Conservation (phyloP, 2,329 filamentous ascomycete genomes). For the Paraphoma sp. region DNA sequence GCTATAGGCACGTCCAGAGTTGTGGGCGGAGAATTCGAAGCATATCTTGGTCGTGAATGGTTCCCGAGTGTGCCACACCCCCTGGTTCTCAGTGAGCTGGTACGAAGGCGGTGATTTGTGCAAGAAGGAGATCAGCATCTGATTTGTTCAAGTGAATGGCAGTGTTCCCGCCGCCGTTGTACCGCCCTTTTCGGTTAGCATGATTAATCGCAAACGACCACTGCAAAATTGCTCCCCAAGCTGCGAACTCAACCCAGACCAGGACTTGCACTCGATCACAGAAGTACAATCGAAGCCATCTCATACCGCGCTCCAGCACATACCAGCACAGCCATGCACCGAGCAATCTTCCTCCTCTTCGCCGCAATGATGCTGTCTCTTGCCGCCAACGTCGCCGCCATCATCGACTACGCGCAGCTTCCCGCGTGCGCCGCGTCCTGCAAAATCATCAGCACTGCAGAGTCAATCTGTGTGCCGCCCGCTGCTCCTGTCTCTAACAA, state of each 20-base stretch:
- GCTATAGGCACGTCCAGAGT: no score
- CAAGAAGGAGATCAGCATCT: no score
- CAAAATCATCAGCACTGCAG: not conserved
- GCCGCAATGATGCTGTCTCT: constrained; percentile 55
- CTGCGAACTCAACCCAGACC: not conserved
- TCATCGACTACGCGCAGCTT: constrained; percentile 3
- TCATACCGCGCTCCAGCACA: not conserved
- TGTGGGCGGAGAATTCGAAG: no score
- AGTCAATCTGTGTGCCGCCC: constrained; percentile 63
- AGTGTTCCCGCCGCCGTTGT: no score
- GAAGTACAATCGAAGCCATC: not conserved
- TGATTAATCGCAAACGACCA: no score
- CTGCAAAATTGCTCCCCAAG: no score
- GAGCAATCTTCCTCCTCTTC: not conserved
- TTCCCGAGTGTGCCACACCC: no score
- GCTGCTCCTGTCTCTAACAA: constrained; percentile 52
- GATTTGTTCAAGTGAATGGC: no score
- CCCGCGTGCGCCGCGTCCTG: constrained; percentile 8
- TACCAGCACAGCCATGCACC: not conserved
- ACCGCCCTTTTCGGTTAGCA: no score
- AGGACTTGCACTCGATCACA: not conserved
- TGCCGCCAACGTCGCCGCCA: not conserved
- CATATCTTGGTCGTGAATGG: no score
- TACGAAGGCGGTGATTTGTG: no score
- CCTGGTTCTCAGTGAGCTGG: no score